Percentiles rank a stretch among this genome's conserved stretches.
phyloP scores from a whole-genome alignment of 148 eudicot genomes.

The Heliamphora exappendiculata region DNA sequence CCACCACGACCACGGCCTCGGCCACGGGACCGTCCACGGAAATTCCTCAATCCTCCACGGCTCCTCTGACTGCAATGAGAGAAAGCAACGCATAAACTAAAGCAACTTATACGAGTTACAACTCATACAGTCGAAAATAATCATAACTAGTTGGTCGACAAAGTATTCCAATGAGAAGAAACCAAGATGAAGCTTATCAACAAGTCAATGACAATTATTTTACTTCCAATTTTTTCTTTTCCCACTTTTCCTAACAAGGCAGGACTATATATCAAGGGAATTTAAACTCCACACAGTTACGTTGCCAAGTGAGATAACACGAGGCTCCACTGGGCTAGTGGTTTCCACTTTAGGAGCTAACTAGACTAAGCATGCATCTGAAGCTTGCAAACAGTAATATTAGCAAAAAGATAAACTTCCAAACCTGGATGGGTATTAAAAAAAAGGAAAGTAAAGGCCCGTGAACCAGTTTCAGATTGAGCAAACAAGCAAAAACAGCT shows the following conservation, averaged over 20 bases:
- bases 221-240: neutral
- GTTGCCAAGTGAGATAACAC: neutral
- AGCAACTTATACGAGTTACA: neutral
- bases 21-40: constrained; percentile 39
- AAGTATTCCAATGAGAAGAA: neutral
- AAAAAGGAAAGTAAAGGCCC: neutral
- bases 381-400: too few species aligned
- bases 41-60: constrained; percentile 51
- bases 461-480: neutral
- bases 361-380: neutral
- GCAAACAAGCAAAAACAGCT: neutral
- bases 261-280: neutral
- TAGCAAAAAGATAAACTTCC: too few species aligned
- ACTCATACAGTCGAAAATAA: neutral
- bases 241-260: neutral
- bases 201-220: neutral
- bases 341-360: too few species aligned
- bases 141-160: neutral
- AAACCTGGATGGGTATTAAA: too few species aligned
- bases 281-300: neutral
- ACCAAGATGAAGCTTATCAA: neutral
- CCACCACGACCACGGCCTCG: constrained; percentile 47
- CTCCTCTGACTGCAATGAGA: constrained; percentile 27
- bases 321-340: neutral
- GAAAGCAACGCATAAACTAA: neutral